Evolutionary conservation across 306 rosid genomes (phyloP).

Genomic region (Begonia masoniana): DNA sequence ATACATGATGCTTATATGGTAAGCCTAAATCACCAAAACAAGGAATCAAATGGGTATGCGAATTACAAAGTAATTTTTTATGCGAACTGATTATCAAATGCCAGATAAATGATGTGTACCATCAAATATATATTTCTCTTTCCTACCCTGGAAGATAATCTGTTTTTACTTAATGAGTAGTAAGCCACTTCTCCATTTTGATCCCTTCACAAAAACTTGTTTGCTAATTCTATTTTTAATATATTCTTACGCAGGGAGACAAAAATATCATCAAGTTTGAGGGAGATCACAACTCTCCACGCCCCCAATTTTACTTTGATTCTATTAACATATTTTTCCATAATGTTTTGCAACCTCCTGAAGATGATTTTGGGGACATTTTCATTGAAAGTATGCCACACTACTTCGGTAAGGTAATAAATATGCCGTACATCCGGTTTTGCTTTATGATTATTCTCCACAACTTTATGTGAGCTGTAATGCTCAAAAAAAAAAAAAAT

Average conservation of each 20-base stretch:
- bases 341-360: constrained; percentile 90
- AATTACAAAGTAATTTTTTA: too few relatives aligned
- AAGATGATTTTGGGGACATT: constrained; percentile 64
- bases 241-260: constrained; percentile 49
- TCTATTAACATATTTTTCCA: constrained; percentile 82
- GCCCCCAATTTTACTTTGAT: constrained; percentile 88
- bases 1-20: constrained; percentile 82
- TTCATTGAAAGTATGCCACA: constrained; percentile 48
- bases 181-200: too few relatives aligned
- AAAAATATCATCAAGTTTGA: constrained; percentile 83
- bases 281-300: constrained; percentile 97
- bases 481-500: background rate
- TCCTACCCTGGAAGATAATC: too few relatives aligned
- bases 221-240: too few relatives aligned
- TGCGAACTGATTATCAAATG: too few relatives aligned
- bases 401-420: constrained; percentile 73
- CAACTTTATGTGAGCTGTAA: too few relatives aligned
- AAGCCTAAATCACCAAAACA: constrained; percentile 9
- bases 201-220: too few relatives aligned
- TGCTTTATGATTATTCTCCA: constrained; percentile 8
- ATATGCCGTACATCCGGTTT: constrained; percentile 14
- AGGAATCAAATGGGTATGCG: too few relatives aligned
- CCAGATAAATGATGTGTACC: too few relatives aligned
- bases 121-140: too few relatives aligned
- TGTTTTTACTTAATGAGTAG: too few relatives aligned